phyloP scores from a whole-genome alignment of 2,329 filamentous ascomycete genomes.

The Xylaria sp. region DNA sequence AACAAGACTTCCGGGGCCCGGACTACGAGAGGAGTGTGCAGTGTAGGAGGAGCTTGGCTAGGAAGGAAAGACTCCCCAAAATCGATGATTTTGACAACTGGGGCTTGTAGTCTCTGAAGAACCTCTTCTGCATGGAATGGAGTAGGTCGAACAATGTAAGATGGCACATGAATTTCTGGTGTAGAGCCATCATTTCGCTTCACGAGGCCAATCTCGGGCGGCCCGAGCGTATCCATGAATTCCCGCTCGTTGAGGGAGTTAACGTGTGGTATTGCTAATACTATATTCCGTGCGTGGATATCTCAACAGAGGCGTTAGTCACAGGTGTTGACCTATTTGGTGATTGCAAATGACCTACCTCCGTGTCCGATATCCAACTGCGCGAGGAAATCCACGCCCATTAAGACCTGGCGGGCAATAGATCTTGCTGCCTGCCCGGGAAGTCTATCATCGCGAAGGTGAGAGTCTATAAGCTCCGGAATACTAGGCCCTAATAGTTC shows the following conservation, averaged over 20 bases:
- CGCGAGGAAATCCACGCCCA: conserved; percentile 23
- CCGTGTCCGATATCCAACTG: conserved; percentile 19
- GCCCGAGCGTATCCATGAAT: conserved; percentile 4
- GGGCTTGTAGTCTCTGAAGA: neutral
- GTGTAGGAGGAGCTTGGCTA: neutral
- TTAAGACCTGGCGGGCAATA: conserved; percentile 14
- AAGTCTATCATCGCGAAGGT: conserved; percentile 17
- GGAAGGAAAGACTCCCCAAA: conserved; percentile 28
- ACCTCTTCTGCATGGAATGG: neutral
- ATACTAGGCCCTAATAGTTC: conserved; percentile 26
- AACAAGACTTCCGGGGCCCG: conserved; percentile 31
- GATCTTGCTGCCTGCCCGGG: conserved; percentile 5
- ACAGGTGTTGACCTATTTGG: neutral
- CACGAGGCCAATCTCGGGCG: conserved; percentile 7
- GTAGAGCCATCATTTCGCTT: conserved; percentile 2
- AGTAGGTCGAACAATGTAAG: conserved; percentile 25
- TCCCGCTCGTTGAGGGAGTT: conserved; percentile 10
- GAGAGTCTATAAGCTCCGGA: neutral
- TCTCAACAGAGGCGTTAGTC: conserved; percentile 11
- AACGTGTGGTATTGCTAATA: conserved; percentile 1
- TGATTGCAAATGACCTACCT: conserved; percentile 6
- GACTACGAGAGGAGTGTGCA: conserved; percentile 27
- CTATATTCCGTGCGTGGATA: conserved; percentile 19
- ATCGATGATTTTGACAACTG: conserved; percentile 29
- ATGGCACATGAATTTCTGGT: neutral